Evolutionary conservation across 2,329 filamentous ascomycete species (phyloP).

Genomic region (Epichloe scottii): DNA sequence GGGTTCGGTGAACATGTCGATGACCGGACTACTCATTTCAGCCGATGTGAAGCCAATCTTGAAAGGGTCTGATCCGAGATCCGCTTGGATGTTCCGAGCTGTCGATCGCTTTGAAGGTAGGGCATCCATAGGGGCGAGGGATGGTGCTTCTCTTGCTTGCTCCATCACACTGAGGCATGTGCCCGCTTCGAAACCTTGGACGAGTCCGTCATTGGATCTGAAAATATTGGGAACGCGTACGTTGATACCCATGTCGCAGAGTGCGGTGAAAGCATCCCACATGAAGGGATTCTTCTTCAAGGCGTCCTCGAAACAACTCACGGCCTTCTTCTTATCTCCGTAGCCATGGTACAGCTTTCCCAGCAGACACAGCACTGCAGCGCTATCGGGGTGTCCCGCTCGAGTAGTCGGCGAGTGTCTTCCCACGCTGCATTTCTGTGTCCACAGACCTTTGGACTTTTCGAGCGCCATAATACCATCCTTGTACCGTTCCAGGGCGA

Average conservation of each 20-base stretch:
- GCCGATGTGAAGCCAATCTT: constrained; percentile 29
- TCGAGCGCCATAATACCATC: constrained; percentile 79
- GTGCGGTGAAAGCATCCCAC: constrained; percentile 88
- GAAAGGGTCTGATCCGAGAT: constrained; percentile 37
- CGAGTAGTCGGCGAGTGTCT: constrained; percentile 69
- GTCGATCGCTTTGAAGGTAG: constrained; percentile 28
- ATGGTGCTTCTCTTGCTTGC: constrained; percentile 21
- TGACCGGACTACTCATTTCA: constrained; percentile 29
- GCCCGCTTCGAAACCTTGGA: constrained; percentile 33
- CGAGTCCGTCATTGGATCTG: constrained; percentile 48
- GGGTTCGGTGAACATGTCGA: constrained; percentile 28
- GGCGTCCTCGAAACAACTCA: constrained; percentile 76
- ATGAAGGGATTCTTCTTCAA: constrained; percentile 88
- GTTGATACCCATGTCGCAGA: constrained; percentile 78
- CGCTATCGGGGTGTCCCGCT: constrained; percentile 66
- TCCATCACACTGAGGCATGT: constrained; percentile 16
- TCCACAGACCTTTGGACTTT: constrained; percentile 66
- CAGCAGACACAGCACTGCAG: constrained; percentile 70
- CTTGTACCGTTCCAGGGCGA: constrained; percentile 63
- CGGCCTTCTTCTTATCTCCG: constrained; percentile 71
- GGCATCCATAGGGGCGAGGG: constrained; percentile 23
- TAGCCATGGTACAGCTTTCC: constrained; percentile 79
- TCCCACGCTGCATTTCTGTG: constrained; percentile 62
- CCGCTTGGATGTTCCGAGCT: constrained; percentile 23
- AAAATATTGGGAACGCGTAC: constrained; percentile 81